Evolutionary conservation across 2,329 filamentous ascomycete genomes (phyloP), one percentile per base, ranked within the genome.

Genomic region (Curvularia spicifera): DNA sequence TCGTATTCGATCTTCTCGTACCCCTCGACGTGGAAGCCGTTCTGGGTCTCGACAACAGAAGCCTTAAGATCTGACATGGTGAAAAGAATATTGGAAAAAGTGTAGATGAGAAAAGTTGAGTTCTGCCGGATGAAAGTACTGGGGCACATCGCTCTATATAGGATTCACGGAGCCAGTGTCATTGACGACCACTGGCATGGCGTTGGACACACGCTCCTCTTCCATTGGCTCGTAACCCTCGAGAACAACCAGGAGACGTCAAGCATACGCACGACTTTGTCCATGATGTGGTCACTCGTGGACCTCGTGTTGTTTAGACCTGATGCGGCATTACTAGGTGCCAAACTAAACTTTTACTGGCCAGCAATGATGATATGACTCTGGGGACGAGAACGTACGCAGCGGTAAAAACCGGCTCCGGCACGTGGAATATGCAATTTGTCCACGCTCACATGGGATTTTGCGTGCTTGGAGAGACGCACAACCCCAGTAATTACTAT

Each of bases 1-100:
- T 90, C 87, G 72, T 91, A 91, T 70, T 89, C 85, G 71, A 91
- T 90, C 81, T 89, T 91, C 80, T 91, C 89, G 67, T 89, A 90
- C 24, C 89, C 89, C 66, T 87, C 85, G 60, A 91, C 88, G 64
- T 89, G 85, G 77, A 91, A 91, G 37, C 88, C 89, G 59, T 82
- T 80, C 66, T 82, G 77, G 61, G 86, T 90, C 78, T 88, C 84
- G 60, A 81, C 77, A 63, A 91, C 87, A 52, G 83, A 83, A 57
- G 88, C 88, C 70, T 85, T 88, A 18, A 75, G 83, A 73, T 91
- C 87, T 72, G 88, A 91, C 88, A 91, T 90, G 62, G 64, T 78
- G 71, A 69, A 59, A 46, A 8, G 48, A 48, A 46, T 57, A 44
- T 53, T 39, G 52, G 49, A 55, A 45, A 57, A 59, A 59, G 33